Conservation (phyloP, 768 basidiomycete genomes). For the Auriscalpium orientale region DNA sequence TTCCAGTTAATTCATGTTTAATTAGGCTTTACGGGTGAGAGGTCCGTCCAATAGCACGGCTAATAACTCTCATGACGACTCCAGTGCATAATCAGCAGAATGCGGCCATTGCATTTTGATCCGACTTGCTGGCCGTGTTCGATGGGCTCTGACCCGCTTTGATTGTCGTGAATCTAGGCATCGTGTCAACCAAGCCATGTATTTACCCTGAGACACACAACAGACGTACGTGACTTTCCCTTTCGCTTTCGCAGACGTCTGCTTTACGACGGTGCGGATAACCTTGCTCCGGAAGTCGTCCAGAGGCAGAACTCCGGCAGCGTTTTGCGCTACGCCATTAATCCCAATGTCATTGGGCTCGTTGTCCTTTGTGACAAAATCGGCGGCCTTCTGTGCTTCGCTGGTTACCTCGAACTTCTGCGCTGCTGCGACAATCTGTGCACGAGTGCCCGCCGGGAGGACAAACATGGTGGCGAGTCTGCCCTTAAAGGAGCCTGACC, state of each 20-base stretch:
- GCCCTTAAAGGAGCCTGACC: not conserved
- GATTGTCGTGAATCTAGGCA: not conserved
- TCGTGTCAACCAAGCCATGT: not conserved
- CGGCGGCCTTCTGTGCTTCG: not conserved
- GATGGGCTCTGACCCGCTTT: not conserved
- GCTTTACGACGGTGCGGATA: not conserved
- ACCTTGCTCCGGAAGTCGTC: not conserved
- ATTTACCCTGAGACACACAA: not conserved
- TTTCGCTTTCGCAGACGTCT: not conserved
- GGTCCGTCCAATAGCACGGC: too few relatives aligned
- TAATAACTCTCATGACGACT: too few relatives aligned
- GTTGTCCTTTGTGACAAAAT: constrained; percentile 2
- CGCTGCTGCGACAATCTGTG: not conserved
- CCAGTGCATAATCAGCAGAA: not conserved
- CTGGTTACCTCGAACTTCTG: not conserved
- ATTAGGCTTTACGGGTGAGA: too few relatives aligned
- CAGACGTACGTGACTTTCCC: not conserved
- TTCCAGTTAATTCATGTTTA: too few relatives aligned
- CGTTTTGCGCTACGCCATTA: not conserved
- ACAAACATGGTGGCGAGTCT: not conserved
- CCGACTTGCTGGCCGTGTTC: not conserved
- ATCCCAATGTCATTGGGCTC: not conserved
- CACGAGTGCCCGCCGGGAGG: not conserved
- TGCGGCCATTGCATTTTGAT: not conserved
- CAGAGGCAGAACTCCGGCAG: not conserved